Evolutionary conservation across 495 filamentous ascomycete species (phyloP).

Genomic region (Xylaria bambusicola): DNA sequence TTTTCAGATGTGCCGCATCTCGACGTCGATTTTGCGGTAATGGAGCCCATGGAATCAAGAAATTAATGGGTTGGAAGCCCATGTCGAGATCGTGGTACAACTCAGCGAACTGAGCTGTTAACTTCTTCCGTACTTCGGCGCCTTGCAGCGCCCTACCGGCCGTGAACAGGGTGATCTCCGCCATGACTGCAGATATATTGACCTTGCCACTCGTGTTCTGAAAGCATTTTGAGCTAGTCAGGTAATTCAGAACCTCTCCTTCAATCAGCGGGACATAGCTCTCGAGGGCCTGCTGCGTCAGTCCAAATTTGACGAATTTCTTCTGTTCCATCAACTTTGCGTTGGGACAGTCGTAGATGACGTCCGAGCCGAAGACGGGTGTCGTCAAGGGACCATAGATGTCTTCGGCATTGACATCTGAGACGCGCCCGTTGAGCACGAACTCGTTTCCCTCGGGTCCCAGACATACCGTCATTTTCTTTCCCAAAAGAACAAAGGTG

Average conservation of each 20-base stretch:
- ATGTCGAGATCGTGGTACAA: conserved; percentile 70
- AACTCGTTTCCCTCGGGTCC: conserved; percentile 68
- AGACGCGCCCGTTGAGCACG: conserved; percentile 67
- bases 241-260: conserved; percentile 60
- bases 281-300: conserved; percentile 62
- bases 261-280: conserved; percentile 65
- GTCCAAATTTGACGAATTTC: conserved; percentile 70
- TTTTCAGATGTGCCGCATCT: conserved; percentile 62
- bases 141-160: conserved; percentile 70
- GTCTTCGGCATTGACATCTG: conserved; percentile 68
- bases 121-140: conserved; percentile 63
- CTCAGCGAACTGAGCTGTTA: conserved; percentile 61
- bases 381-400: conserved; percentile 67
- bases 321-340: conserved; percentile 74
- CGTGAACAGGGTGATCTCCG: conserved; percentile 70
- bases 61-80: conserved; percentile 70
- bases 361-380: conserved; percentile 68
- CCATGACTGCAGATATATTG: conserved; percentile 58
- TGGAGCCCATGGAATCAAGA: conserved; percentile 69
- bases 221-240: conserved; percentile 53
- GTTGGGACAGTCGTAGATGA: conserved; percentile 74
- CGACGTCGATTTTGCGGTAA: conserved; percentile 66
- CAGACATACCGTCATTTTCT: conserved; percentile 65
- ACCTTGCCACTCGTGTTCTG: conserved; percentile 54
- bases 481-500: conserved; percentile 67